These are phyloP conservation scores for Phytophthora macrochlamydospora DNA, from an alignment of 352 stramenopile species.

Conservation along the genomic window DNA sequence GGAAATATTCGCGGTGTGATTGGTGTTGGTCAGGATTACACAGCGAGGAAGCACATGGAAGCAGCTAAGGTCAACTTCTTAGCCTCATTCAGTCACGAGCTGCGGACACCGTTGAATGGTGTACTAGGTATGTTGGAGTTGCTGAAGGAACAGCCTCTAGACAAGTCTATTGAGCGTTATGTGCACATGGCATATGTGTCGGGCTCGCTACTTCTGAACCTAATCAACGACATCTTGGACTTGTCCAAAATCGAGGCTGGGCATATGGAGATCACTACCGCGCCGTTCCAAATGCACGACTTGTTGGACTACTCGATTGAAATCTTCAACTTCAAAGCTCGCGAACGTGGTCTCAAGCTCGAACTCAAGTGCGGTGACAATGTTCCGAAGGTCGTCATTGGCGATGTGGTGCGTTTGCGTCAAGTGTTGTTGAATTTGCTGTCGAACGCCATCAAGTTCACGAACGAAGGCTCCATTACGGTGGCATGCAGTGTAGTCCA, in stretches of 20 bases:
- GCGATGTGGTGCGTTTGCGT: slow-evolving; percentile 74
- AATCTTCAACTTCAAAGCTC: slow-evolving; percentile 87
- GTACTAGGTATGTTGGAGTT: slow-evolving; percentile 84
- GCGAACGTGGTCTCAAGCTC: slow-evolving; percentile 86
- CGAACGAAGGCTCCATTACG: slow-evolving; percentile 74
- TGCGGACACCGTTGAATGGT: slow-evolving; percentile 78
- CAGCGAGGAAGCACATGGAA: slow-evolving; percentile 85
- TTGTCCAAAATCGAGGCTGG: slow-evolving; percentile 93
- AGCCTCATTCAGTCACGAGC: slow-evolving; percentile 81
- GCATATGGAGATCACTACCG: slow-evolving; percentile 85
- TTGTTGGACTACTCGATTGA: slow-evolving; percentile 86
- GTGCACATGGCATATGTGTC: slow-evolving; percentile 71
- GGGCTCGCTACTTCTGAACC: slow-evolving; percentile 27
- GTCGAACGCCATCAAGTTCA: slow-evolving; percentile 78
- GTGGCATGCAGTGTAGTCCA: slow-evolving; percentile 67
- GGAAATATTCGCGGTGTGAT: slow-evolving; percentile 63
- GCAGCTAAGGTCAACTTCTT: slow-evolving; percentile 83
- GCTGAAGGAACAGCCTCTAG: slow-evolving; percentile 75
- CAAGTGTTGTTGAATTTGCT: slow-evolving; percentile 68
- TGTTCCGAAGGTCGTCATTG: slow-evolving; percentile 71
- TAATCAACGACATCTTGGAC: slow-evolving; percentile 34
- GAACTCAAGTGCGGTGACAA: slow-evolving; percentile 59
- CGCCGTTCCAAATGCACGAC: slow-evolving; percentile 80
- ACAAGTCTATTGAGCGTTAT: slow-evolving; percentile 65
- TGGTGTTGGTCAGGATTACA: slow-evolving; percentile 92